These are phyloP conservation scores for Conidiobolus incongruus DNA, from an alignment of 371 early-diverging fungal genomes.

Conservation along the genomic window DNA sequence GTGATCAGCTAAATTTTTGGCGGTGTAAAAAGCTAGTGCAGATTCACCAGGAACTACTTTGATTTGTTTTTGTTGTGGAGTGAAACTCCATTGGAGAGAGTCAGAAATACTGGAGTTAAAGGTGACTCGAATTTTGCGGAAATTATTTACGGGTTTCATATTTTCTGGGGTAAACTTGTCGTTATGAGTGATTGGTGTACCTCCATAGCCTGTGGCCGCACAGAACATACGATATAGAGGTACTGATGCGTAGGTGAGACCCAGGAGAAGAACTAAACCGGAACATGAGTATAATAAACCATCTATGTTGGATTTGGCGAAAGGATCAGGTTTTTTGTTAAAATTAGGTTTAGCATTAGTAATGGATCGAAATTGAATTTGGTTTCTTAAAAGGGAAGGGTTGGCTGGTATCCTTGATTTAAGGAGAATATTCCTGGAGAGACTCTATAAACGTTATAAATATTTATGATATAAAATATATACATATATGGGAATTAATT, in stretches of 20 bases:
- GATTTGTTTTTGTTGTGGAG: conserved; percentile 68
- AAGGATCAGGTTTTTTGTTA: too few relatives aligned
- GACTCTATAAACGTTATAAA: too few relatives aligned
- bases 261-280: conserved; percentile 61
- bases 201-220: conserved; percentile 75
- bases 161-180: conserved; percentile 26
- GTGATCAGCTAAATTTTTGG: conserved; percentile 70
- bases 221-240: conserved; percentile 92
- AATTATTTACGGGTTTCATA: conserved; percentile 27
- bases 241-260: conserved; percentile 84
- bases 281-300: conserved; percentile 49
- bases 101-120: conserved; percentile 69
- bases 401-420: too few relatives aligned
- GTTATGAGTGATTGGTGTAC: conserved; percentile 46
- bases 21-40: conserved; percentile 87
- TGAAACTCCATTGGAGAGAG: conserved; percentile 71
- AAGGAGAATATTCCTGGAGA: too few relatives aligned
- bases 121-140: conserved; percentile 49
- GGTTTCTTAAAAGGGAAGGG: too few relatives aligned
- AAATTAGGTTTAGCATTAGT: too few relatives aligned
- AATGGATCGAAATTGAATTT: too few relatives aligned
- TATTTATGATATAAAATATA: too few relatives aligned
- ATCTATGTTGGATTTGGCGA: conserved; percentile 1
- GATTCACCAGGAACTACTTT: conserved; percentile 88
- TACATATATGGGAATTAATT: too few relatives aligned